A percentile compares a stretch with the other conserved stretches of the same genome.
phyloP scores from a whole-genome alignment of 2,329 filamentous ascomycete species.

The Coniochaeta ligniaria region DNA sequence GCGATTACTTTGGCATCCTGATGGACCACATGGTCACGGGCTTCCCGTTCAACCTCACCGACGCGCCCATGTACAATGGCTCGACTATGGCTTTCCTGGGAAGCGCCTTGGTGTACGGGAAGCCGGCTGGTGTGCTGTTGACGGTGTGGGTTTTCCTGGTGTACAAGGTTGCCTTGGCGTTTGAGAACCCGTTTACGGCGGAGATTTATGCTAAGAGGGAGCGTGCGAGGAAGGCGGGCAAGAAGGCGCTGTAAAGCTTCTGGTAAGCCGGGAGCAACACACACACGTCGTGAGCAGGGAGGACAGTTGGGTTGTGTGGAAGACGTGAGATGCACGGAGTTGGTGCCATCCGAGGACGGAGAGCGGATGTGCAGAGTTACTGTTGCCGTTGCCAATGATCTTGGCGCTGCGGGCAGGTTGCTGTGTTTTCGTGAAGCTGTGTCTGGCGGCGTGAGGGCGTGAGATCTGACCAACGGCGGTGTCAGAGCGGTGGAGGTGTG shows the following conservation, averaged over 20 bases:
- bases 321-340: background rate
- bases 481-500: background rate
- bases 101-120: slow-evolving; percentile 75
- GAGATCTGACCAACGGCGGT: background rate
- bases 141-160: slow-evolving; percentile 68
- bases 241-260: slow-evolving; percentile 42
- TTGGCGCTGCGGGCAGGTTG: background rate
- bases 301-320: background rate
- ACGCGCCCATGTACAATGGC: slow-evolving; percentile 94
- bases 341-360: background rate
- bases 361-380: background rate
- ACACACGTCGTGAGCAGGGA: background rate
- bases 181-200: slow-evolving; percentile 91
- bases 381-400: background rate
- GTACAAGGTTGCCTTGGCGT: slow-evolving; percentile 74
- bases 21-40: slow-evolving; percentile 93
- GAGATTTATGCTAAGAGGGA: slow-evolving; percentile 89
- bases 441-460: background rate
- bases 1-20: slow-evolving; percentile 97
- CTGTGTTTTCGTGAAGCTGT: background rate
- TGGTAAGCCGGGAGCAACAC: background rate
- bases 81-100: slow-evolving; percentile 89
- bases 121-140: slow-evolving; percentile 76
- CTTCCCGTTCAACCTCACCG: slow-evolving; percentile 90
- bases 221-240: slow-evolving; percentile 40